These are phyloP conservation scores for Coniochaeta sp. DNA, from an alignment of 2,329 filamentous ascomycete species.

Conservation along the genomic window DNA sequence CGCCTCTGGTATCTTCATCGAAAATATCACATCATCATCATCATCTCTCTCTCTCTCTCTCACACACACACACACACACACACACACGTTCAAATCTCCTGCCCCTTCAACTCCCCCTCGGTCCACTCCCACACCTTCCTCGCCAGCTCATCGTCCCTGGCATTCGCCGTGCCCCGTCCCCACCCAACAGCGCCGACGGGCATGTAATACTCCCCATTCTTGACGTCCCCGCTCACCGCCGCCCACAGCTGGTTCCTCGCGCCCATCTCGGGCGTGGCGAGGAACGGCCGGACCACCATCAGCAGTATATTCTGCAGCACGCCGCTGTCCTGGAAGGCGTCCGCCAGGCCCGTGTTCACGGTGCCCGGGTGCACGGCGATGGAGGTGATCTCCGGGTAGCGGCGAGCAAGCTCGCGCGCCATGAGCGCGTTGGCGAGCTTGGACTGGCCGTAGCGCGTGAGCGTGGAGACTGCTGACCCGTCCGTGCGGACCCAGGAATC, in stretches of 20 bases:
- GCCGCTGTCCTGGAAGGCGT: neutral
- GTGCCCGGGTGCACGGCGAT: constrained; percentile 30
- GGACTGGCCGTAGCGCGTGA: constrained; percentile 32
- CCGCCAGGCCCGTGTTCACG: constrained; percentile 23
- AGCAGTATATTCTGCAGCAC: constrained; percentile 1
- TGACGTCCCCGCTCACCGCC: constrained; percentile 23
- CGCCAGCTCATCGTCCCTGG: constrained; percentile 16
- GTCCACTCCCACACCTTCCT: constrained; percentile 25
- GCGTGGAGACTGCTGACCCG: constrained; percentile 10
- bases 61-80: too few relatives aligned
- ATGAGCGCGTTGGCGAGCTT: constrained; percentile 34
- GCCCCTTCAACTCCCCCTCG: constrained; percentile 18
- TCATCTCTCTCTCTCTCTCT: too few relatives aligned
- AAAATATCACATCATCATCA: too few relatives aligned
- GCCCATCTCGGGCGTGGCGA: constrained; percentile 19
- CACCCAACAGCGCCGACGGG: constrained; percentile 21
- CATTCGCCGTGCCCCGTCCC: constrained; percentile 6
- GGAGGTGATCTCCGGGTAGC: constrained; percentile 18
- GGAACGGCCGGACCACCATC: constrained; percentile 1
- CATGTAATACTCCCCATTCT: constrained; percentile 24
- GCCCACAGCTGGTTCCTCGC: constrained; percentile 37
- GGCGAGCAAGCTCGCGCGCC: constrained; percentile 19
- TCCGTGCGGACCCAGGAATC: constrained; percentile 14
- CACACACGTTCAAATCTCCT: constrained; percentile 8
- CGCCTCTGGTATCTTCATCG: too few relatives aligned